Percentiles rank a stretch among this genome's conserved stretches.
Evolutionary conservation across 495 filamentous ascomycete genomes (phyloP).

Genomic region (Daldinia vernicosa): DNA sequence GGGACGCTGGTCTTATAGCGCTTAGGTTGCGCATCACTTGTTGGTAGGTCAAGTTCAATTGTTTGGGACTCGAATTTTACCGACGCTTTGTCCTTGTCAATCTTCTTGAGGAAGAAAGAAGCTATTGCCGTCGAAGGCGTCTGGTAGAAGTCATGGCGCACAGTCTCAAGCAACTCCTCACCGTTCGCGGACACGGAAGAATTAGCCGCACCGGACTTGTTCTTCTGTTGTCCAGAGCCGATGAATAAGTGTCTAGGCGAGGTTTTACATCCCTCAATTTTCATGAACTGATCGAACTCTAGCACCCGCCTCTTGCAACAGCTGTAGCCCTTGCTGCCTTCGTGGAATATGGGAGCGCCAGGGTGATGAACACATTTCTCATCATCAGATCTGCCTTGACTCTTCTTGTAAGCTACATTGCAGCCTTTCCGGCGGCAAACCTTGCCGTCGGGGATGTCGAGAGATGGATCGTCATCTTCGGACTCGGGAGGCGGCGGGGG

Average conservation of each 20-base stretch:
- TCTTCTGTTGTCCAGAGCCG: slow-evolving; percentile 73
- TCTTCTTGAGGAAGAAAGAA: slow-evolving; percentile 96
- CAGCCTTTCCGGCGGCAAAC: slow-evolving; percentile 83
- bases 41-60: slow-evolving; percentile 80
- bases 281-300: slow-evolving; percentile 98
- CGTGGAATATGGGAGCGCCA: slow-evolving; percentile 90
- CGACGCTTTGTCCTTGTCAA: slow-evolving; percentile 79
- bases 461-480: slow-evolving; percentile 82
- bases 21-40: slow-evolving; percentile 78
- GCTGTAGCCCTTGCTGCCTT: slow-evolving; percentile 95
- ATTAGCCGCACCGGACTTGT: slow-evolving; percentile 55
- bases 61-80: slow-evolving; percentile 69
- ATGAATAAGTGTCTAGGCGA: slow-evolving; percentile 86
- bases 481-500: slow-evolving; percentile 77
- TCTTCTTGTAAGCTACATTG: slow-evolving; percentile 67
- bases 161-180: slow-evolving; percentile 70
- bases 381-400: slow-evolving; percentile 64
- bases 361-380: slow-evolving; percentile 89
- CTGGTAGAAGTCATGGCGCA: slow-evolving; percentile 95
- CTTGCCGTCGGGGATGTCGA: slow-evolving; percentile 74
- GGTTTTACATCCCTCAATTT: slow-evolving; percentile 86
- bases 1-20: slow-evolving; percentile 77
- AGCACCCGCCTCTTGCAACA: slow-evolving; percentile 96
- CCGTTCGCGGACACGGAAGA: slow-evolving; percentile 53
- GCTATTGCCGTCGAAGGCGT: slow-evolving; percentile 85